Conservation (phyloP, 805 yeast genomes). For the Ogataea methylovora region DNA sequence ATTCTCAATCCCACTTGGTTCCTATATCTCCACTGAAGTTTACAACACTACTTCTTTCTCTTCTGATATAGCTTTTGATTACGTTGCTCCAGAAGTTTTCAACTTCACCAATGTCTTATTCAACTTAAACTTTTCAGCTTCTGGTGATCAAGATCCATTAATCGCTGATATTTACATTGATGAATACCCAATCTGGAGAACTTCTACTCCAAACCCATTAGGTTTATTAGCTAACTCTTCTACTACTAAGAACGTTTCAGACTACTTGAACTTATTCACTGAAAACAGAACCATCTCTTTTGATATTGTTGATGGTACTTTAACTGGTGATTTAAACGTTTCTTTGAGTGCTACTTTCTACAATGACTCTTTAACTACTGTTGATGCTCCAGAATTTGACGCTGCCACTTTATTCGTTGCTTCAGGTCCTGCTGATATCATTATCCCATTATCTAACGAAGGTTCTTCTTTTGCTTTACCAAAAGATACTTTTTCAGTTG, state of each 20-base stretch:
- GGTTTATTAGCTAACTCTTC: slow-evolving; percentile 15
- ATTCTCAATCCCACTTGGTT: slow-evolving; percentile 5
- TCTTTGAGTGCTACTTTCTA: slow-evolving; percentile 17
- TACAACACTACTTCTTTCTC: slow-evolving; percentile 6
- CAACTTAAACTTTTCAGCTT: slow-evolving; percentile 21
- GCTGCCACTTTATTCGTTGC: slow-evolving; percentile 12
- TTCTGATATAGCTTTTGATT: slow-evolving; percentile 2
- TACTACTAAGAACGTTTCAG: slow-evolving; percentile 21
- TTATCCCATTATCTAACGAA: slow-evolving; percentile 16
- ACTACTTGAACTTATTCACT: slow-evolving; percentile 16
- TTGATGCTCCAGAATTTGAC: slow-evolving; percentile 1
- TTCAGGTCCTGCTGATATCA: slow-evolving; percentile 17
- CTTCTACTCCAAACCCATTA: slow-evolving; percentile 19
- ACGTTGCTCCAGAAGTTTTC: slow-evolving; percentile 9
- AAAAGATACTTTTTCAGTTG: slow-evolving; percentile 12
- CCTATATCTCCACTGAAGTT: slow-evolving; percentile 2
- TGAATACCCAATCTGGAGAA: slow-evolving; percentile 22
- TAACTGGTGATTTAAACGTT: slow-evolving; percentile 11
- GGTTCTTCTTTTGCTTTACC: slow-evolving; percentile 17
- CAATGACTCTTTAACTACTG: slow-evolving; percentile 12
- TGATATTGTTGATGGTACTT: slow-evolving; percentile 18
- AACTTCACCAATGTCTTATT: slow-evolving; percentile 20
- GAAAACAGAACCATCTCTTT: slow-evolving; percentile 9
- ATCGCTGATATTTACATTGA: slow-evolving; percentile 20
- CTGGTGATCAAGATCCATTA: slow-evolving; percentile 12